A percentile compares a stretch with the other conserved stretches of the same genome.
phyloP scores from a whole-genome alignment of 106 monocot species.

The Platanthera guangdongensis region DNA sequence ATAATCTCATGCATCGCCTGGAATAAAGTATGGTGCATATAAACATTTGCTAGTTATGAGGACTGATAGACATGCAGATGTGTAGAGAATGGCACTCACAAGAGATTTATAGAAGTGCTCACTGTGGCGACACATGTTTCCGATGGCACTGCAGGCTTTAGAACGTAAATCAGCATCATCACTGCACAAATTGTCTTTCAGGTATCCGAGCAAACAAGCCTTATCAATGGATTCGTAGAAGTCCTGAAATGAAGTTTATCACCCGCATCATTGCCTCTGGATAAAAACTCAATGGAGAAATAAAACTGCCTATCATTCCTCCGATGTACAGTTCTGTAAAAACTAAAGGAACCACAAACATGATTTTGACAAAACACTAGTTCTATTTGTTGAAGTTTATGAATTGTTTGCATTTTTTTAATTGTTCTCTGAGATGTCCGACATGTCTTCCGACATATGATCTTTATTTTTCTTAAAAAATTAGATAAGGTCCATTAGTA shows the following conservation, averaged over 20 bases:
- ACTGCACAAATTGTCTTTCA: constrained; percentile 50
- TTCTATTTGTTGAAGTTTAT: not conserved
- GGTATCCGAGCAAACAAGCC: constrained; percentile 52
- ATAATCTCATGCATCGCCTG: constrained; percentile 64
- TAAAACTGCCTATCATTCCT: not conserved
- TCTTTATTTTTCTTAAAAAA: no score
- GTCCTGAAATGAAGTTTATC: constrained; percentile 39
- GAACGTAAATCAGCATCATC: constrained; percentile 81
- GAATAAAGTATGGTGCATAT: constrained; percentile 4
- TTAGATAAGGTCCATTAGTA: no score
- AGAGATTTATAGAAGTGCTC: constrained; percentile 77
- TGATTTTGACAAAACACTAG: not conserved
- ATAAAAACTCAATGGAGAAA: not conserved
- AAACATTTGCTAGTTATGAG: not conserved
- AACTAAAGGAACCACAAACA: not conserved
- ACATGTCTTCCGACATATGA: no score
- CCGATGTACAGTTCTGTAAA: not conserved
- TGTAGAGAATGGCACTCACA: constrained; percentile 29
- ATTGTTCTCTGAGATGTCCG: no score
- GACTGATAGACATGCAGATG: not conserved
- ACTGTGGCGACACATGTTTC: constrained; percentile 96
- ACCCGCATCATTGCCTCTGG: not conserved
- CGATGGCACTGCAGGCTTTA: constrained; percentile 92
- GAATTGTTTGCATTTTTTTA: no score
- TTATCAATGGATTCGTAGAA: constrained; percentile 80